Conservation (phyloP, 2,329 filamentous ascomycete species). For the Microdochium nivale region DNA sequence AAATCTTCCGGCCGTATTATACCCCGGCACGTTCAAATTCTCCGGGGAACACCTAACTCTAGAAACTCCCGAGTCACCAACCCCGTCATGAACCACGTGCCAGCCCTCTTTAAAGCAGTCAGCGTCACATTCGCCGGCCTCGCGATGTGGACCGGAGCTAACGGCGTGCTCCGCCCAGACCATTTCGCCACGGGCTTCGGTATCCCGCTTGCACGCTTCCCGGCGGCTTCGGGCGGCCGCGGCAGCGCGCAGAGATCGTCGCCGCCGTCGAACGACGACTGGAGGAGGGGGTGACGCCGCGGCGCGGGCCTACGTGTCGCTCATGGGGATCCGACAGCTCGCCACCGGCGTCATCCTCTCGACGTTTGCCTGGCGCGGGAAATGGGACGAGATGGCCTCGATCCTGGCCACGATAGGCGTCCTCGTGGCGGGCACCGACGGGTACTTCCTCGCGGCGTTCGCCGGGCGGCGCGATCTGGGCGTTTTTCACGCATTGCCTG, state of each 20-base stretch:
- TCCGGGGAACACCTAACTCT: too few relatives aligned
- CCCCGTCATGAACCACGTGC: background rate
- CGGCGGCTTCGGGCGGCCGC: background rate
- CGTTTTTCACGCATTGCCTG: background rate
- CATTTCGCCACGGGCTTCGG: background rate
- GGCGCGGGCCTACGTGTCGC: background rate
- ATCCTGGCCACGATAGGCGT: background rate
- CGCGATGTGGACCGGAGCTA: background rate
- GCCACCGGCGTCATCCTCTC: background rate
- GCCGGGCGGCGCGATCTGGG: background rate
- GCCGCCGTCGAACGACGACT: too few relatives aligned
- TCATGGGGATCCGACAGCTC: background rate
- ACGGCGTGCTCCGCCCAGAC: background rate
- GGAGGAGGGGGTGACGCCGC: too few relatives aligned
- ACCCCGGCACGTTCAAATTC: too few relatives aligned
- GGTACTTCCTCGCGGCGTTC: background rate
- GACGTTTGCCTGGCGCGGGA: background rate
- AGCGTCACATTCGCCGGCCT: background rate
- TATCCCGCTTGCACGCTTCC: background rate
- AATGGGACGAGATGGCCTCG: background rate
- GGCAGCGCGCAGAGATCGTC: background rate
- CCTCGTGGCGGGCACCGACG: background rate
- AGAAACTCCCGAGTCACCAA: too few relatives aligned
- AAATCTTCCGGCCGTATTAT: too few relatives aligned
- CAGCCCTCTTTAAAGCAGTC: constrained; percentile 1